A percentile compares a stretch with the other conserved stretches of the same genome.
phyloP scores from a whole-genome alignment of 2,329 filamentous ascomycete species.

The Fonsecaea pedrosoi region DNA sequence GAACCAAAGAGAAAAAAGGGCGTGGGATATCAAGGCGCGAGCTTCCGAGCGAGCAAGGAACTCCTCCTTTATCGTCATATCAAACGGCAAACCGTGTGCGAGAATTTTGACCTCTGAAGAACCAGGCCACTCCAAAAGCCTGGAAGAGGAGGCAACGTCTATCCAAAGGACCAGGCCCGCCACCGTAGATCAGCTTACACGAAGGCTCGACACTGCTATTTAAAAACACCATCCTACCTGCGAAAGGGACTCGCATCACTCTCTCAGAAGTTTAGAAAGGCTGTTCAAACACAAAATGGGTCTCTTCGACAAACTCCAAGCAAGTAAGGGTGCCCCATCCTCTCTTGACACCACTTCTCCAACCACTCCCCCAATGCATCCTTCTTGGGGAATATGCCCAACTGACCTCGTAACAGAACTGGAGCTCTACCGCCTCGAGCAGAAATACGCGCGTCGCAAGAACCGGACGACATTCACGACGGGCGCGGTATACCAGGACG shows the following conservation, averaged over 20 bases:
- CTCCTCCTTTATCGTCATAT: neutral
- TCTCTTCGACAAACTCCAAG: conserved; percentile 58
- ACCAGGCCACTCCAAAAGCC: neutral
- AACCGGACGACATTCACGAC: conserved; percentile 88
- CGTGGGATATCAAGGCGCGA: neutral
- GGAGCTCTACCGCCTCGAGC: conserved; percentile 92
- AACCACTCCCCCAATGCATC: neutral
- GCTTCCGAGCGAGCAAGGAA: neutral
- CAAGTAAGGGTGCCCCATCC: conserved; percentile 49
- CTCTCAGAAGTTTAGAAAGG: neutral
- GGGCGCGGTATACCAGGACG: conserved; percentile 90
- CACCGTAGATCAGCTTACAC: conserved; percentile 19
- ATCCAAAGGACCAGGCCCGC: neutral
- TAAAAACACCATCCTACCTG: neutral
- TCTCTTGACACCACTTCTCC: neutral
- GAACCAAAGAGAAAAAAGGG: neutral
- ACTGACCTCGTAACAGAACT: conserved; percentile 58
- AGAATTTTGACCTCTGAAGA: neutral
- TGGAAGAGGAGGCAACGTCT: neutral
- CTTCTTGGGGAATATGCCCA: neutral
- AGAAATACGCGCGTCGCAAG: conserved; percentile 90
- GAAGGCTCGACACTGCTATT: neutral
- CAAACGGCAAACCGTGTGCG: neutral
- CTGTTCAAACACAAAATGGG: conserved; percentile 49
- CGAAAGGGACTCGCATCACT: neutral